Base-by-base conservation (phyloP, 2,329 filamentous ascomycete species). In the Botryotinia globosa region DNA sequence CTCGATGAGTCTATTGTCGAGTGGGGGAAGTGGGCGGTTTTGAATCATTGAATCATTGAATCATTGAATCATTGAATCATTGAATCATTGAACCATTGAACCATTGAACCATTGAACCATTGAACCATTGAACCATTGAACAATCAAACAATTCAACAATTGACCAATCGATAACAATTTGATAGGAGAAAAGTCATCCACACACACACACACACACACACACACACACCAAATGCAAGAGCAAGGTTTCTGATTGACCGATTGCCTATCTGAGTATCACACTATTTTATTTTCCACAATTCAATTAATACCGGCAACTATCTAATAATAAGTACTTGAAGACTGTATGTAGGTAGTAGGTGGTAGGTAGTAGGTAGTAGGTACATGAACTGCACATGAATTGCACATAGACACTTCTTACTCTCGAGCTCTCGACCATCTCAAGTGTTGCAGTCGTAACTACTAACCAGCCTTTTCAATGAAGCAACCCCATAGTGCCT, bases 141-240 rank as follows among this genome's bases (percentile, higher is more conserved):
- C 63, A 9, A 48, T 44, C 42, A 45, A 34, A 7, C 34, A 32
- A 32, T 32, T 32, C 2, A 25, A 14, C 7, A 16, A 66, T 66
- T 67, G 64, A 18, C 34, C 64, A 67, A 67, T 67, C 48, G 37
- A 42, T n/a, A 16, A n/a, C 14, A n/a, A 16, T 0, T 39, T 54
- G 14, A 10, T 37, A 6, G 48, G 25, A n/a, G 20, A 5, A 6
- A n/a, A 54, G 48, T 14, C 25, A n/a, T n/a, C n/a, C n/a, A n/a
- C n/a, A n/a, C n/a, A n/a, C n/a, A n/a, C n/a, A n/a, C n/a, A n/a
- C n/a, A n/a, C n/a, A n/a, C n/a, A n/a, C n/a, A n/a, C n/a, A n/a
- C n/a, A n/a, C n/a, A n/a, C n/a, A 67, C 45, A 39, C 32, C 18
- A 29, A n/a, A 67, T 67, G 64, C 48, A 67, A 42, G 34, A 29